Evolutionary conservation across 2,329 filamentous ascomycete species (phyloP), one percentile per base, ranked within the genome.

Genomic region (Cercospora janseana): DNA sequence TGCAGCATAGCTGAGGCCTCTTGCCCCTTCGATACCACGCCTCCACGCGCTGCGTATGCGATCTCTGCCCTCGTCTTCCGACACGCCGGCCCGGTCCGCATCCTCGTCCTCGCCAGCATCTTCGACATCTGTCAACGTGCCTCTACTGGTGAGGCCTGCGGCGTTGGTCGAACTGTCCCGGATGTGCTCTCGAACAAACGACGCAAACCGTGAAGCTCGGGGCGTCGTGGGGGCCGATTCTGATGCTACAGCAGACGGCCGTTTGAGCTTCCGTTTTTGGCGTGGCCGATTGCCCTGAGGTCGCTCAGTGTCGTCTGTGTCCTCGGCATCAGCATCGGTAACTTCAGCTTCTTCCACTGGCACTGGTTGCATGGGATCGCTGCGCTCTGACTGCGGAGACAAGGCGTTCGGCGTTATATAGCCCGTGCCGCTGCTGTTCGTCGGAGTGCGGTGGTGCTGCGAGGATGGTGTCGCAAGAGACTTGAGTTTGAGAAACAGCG

Each of bases 201-300:
- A 70, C 3, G 71, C 63, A 41, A 74, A 70, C 35, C 76, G 73
- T 6, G 79, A 76, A 2, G 71, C 70, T 61, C 75, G 78, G 4
- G 80, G 81, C 1, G 87, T 89, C 31, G 79, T 82, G 1, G 88
- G 87, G 2, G 82, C 79, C 5, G 87, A 86, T 52, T 81, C 76
- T 53, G 68, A 76, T 54, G 65, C 82, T 69, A 63, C 76, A 62
- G 69, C 77, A 69, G 72, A 78, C 75, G 66, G 79, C 58, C 82
- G 75, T 54, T 79, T 77, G 60, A 77, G 83, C 64, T 80, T 82
- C 57, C 81, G 79, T 68, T 83, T 84, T 68, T 79, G 83, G 69
- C 80, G 87, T 24, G 75, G 75, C 55, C 78, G 79, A 2, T 69
- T 63, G 45, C 75, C 73, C n/a, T 40, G 29, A 9, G 69, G 62